phyloP scores from a whole-genome alignment of 345 rosid species.

The Populus tremula region DNA sequence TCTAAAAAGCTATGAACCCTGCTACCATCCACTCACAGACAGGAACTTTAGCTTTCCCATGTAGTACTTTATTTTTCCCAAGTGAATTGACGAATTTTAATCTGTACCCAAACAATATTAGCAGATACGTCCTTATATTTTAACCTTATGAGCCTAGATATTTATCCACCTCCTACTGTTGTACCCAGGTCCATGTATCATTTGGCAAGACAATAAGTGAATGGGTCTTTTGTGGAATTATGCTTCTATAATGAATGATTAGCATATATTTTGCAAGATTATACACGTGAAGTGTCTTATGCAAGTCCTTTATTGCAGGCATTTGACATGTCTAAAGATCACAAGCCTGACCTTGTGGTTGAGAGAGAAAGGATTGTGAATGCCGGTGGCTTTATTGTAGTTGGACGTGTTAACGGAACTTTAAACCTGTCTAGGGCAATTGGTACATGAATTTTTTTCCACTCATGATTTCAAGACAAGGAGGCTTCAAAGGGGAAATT shows the following conservation, averaged over 20 bases:
- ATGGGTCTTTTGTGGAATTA: not conserved
- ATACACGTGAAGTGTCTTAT: conserved; percentile 6
- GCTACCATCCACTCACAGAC: not conserved
- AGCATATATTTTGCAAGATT: not conserved
- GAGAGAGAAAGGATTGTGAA: conserved; percentile 88
- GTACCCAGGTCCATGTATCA: not conserved
- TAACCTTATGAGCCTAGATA: not conserved
- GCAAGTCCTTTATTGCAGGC: conserved; percentile 46
- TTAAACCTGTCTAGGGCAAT: conserved; percentile 96
- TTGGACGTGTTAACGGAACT: conserved; percentile 90
- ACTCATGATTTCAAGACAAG: not conserved
- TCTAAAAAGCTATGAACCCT: not conserved
- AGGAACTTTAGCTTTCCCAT: not conserved
- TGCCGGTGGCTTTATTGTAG: conserved; percentile 95
- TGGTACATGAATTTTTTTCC: conserved; percentile 38
- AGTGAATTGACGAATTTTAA: not conserved
- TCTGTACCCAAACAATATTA: not conserved
- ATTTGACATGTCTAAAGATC: conserved; percentile 87
- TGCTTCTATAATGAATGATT: not conserved
- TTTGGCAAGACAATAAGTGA: not conserved
- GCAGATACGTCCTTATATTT: not conserved
- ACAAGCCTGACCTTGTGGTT: conserved; percentile 89
- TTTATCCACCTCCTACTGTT: too few species aligned
- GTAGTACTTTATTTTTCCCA: not conserved
- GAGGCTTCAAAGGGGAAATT: not conserved